A percentile compares a stretch with the other conserved stretches of the same genome.
Conservation (phyloP, 805 yeast species). For the Candida chilensis region DNA sequence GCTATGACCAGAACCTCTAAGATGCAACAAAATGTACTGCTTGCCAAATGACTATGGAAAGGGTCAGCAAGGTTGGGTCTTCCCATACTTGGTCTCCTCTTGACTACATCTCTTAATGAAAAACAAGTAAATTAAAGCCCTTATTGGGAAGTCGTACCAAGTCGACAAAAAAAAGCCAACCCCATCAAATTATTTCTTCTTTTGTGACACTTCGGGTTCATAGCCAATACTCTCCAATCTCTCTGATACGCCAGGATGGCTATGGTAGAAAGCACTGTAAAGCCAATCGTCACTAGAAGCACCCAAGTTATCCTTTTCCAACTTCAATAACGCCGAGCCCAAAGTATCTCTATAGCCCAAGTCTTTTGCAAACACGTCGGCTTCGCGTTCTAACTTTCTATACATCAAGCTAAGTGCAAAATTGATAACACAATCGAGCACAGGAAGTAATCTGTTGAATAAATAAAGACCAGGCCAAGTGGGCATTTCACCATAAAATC, state of each 20-base stretch:
- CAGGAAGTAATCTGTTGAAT: slow-evolving; percentile 71
- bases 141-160: too few relatives aligned
- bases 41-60: too few relatives aligned
- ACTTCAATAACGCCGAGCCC: slow-evolving; percentile 60
- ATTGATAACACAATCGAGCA: slow-evolving; percentile 61
- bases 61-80: too few relatives aligned
- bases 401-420: slow-evolving; percentile 63
- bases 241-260: slow-evolving; percentile 92
- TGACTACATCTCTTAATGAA: too few relatives aligned
- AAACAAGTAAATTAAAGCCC: too few relatives aligned
- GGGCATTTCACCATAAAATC: slow-evolving; percentile 61
- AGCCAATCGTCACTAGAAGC: slow-evolving; percentile 86
- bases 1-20: too few relatives aligned
- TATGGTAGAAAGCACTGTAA: slow-evolving; percentile 79
- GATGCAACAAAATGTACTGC: too few relatives aligned
- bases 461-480: slow-evolving; percentile 73
- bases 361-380: slow-evolving; percentile 77
- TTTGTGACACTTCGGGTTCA: slow-evolving; percentile 25
- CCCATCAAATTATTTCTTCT: slow-evolving; percentile 9
- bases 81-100: too few relatives aligned
- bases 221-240: slow-evolving; percentile 70
- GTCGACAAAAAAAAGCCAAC: too few relatives aligned
- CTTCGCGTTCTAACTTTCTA: slow-evolving; percentile 88
- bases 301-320: slow-evolving; percentile 75
- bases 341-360: slow-evolving; percentile 66